A percentile compares a stretch with the other conserved stretches of the same genome.
Conservation (phyloP, 257 asterid species). For the Solanum sejunctum region DNA sequence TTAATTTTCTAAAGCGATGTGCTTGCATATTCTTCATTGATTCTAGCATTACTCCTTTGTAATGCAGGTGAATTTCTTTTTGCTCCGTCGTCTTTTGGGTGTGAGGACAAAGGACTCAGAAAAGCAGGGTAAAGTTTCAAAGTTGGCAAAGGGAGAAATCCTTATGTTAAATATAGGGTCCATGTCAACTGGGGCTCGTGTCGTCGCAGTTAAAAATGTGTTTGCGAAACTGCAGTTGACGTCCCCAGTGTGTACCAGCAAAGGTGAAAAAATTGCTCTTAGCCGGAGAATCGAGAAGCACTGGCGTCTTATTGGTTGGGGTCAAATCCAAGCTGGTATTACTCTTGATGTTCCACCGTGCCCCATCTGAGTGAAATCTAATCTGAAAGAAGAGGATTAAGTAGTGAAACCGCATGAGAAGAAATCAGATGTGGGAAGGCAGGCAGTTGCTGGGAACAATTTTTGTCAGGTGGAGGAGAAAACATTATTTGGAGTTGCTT, state of each 20-base stretch:
- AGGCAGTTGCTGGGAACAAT: constrained; percentile 33
- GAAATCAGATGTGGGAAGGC: constrained; percentile 45
- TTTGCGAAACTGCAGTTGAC: constrained; percentile 90
- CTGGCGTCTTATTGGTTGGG: constrained; percentile 99
- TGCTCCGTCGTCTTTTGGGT: constrained; percentile 77
- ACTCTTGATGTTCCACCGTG: constrained; percentile 88
- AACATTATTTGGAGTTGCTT: constrained; percentile 11
- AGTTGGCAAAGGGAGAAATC: constrained; percentile 78
- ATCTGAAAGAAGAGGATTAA: background rate
- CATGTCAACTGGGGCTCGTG: constrained; percentile 97
- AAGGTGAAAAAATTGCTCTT: constrained; percentile 82
- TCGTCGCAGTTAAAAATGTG: constrained; percentile 71
- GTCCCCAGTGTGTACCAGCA: constrained; percentile 94
- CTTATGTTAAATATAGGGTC: constrained; percentile 98
- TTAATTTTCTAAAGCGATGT: background rate
- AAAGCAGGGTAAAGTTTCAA: constrained; percentile 81
- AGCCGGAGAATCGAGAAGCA: constrained; percentile 97
- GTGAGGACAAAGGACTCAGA: constrained; percentile 94
- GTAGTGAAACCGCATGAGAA: background rate
- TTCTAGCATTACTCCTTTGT: background rate
- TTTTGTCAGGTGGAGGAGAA: constrained; percentile 52
- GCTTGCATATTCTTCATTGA: background rate
- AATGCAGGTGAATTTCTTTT: constrained; percentile 77
- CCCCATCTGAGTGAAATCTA: constrained; percentile 35
- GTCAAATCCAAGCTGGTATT: constrained; percentile 84